Evolutionary conservation across 495 filamentous ascomycete genomes (phyloP).

Genomic region (Symbiotaphrina buchneri): DNA sequence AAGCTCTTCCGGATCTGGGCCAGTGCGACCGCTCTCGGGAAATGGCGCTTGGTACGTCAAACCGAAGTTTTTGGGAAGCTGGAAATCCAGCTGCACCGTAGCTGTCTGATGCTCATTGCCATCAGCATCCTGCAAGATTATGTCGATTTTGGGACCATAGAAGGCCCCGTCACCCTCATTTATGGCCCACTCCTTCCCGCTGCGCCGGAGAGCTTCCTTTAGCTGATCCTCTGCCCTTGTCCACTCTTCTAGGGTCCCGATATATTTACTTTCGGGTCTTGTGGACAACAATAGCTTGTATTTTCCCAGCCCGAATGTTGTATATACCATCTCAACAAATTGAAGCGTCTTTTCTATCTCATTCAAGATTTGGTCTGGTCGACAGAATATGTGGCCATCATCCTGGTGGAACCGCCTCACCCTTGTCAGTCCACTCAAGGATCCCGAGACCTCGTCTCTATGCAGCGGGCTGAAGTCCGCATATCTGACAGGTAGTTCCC

Average conservation of each 20-base stretch:
- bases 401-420: constrained; percentile 92
- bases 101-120: constrained; percentile 85
- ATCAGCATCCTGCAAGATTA: constrained; percentile 59
- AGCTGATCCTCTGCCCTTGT: constrained; percentile 56
- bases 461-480: constrained; percentile 86
- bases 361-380: constrained; percentile 54
- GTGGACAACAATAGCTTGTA: constrained; percentile 68
- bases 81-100: constrained; percentile 86
- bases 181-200: constrained; percentile 40
- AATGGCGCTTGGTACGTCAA: constrained; percentile 61
- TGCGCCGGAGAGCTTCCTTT: constrained; percentile 40
- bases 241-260: constrained; percentile 66
- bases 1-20: constrained; percentile 32
- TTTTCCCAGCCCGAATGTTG: constrained; percentile 45
- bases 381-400: constrained; percentile 89
- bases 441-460: constrained; percentile 73
- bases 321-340: constrained; percentile 62
- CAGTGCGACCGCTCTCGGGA: too few species aligned
- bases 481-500: constrained; percentile 72
- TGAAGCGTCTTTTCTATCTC: constrained; percentile 63
- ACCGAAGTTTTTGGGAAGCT: constrained; percentile 65
- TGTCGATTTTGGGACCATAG: constrained; percentile 90
- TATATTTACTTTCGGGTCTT: constrained; percentile 49
- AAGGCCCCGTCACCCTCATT: constrained; percentile 80
- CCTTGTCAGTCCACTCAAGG: constrained; percentile 68